Conservation (phyloP, 2,329 filamentous ascomycete genomes). For the Fonsecaea erecta region DNA sequence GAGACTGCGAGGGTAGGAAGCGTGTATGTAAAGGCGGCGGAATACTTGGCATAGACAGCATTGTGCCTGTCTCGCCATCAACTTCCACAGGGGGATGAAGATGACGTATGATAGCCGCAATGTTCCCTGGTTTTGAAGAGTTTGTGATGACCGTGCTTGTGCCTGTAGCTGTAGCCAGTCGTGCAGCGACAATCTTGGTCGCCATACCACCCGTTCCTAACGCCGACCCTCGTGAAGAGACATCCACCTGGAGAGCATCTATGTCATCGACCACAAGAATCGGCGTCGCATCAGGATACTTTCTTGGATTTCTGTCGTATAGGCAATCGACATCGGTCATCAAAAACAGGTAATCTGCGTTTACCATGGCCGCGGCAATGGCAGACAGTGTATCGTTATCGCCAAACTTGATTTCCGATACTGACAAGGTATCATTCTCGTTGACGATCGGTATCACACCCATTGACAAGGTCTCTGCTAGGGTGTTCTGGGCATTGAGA, state of each 20-base stretch:
- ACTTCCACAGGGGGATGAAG: slow-evolving; percentile 62
- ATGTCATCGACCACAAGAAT: slow-evolving; percentile 96
- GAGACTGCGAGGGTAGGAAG: slow-evolving; percentile 81
- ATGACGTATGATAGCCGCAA: slow-evolving; percentile 82
- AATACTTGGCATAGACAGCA: slow-evolving; percentile 42
- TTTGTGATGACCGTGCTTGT: slow-evolving; percentile 95
- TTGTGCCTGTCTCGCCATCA: slow-evolving; percentile 26
- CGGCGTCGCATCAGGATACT: slow-evolving; percentile 79
- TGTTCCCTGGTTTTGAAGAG: slow-evolving; percentile 91
- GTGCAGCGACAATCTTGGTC: slow-evolving; percentile 93
- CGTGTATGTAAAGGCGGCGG: slow-evolving; percentile 79
- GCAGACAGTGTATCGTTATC: slow-evolving; percentile 98
- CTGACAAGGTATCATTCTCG: slow-evolving; percentile 95
- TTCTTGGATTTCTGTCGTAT: slow-evolving; percentile 93
- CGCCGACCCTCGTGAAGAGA: slow-evolving; percentile 84
- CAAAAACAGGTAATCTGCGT: slow-evolving; percentile 93
- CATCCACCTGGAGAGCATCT: slow-evolving; percentile 77
- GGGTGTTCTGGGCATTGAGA: slow-evolving; percentile 93
- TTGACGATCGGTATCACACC: slow-evolving; percentile 98
- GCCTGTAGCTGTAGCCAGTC: slow-evolving; percentile 88
- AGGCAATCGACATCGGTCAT: slow-evolving; percentile 99
- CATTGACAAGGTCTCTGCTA: slow-evolving; percentile 87
- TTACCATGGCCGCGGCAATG: slow-evolving; percentile 95
- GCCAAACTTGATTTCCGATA: slow-evolving; percentile 98
- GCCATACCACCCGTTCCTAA: slow-evolving; percentile 96